Conservation (phyloP, 2,329 filamentous ascomycete species). For the Neofusicoccum umdonicola region DNA sequence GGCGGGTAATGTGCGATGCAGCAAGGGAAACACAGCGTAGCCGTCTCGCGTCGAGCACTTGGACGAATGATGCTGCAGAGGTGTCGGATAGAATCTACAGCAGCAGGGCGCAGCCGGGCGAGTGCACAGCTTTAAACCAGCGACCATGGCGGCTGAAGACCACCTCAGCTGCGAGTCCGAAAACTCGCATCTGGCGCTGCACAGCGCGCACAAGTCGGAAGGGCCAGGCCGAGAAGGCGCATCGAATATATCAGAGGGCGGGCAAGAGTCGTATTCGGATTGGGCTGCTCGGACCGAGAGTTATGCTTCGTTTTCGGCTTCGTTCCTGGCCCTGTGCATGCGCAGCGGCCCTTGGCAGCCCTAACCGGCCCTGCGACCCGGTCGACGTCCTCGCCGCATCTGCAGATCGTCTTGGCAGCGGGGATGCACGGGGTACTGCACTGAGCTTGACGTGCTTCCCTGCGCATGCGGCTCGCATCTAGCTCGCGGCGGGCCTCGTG, state of each 20-base stretch:
- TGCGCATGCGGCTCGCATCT: background rate
- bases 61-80: background rate
- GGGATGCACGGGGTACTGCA: background rate
- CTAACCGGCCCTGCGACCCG: background rate
- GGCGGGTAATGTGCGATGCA: background rate
- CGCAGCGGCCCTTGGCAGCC: background rate
- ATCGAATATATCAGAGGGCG: background rate
- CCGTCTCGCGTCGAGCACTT: background rate
- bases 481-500: background rate
- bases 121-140: background rate
- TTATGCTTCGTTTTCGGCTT: background rate
- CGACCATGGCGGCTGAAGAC: background rate
- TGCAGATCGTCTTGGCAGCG: background rate
- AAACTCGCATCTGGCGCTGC: background rate
- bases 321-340: background rate
- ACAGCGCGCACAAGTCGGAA: background rate
- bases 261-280: background rate
- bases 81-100: background rate
- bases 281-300: background rate
- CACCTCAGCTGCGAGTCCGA: background rate
- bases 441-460: background rate
- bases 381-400: background rate
- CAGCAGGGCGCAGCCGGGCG: background rate
- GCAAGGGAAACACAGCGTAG: background rate
- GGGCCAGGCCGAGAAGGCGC: background rate